Percentiles rank a stretch among this genome's conserved stretches.
These are phyloP conservation scores for Podaxis pistillaris DNA, from an alignment of 768 basidiomycete species.

Conservation along the genomic window DNA sequence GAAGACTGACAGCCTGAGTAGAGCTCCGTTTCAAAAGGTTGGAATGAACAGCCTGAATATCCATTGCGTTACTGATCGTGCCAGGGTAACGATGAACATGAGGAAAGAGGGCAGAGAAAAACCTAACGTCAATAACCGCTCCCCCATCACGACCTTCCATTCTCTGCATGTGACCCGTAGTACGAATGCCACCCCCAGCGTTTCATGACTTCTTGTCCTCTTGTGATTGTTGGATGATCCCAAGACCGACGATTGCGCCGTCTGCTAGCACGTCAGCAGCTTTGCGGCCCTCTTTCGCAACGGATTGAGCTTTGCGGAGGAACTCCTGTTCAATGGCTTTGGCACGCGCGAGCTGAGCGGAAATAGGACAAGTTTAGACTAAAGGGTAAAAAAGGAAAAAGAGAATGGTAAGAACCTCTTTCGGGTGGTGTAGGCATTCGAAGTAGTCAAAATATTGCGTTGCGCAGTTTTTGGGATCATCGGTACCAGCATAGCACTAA, in stretches of 20 bases:
- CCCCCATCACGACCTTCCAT: not conserved
- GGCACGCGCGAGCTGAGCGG: slow-evolving; percentile 47
- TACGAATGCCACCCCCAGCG: not conserved
- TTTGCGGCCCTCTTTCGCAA: slow-evolving; percentile 69
- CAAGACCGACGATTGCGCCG: slow-evolving; percentile 73
- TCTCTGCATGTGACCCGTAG: not conserved
- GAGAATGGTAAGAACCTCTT: slow-evolving; percentile 63
- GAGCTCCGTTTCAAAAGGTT: not conserved
- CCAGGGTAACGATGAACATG: not conserved
- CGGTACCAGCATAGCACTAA: slow-evolving; percentile 84
- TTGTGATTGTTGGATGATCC: slow-evolving; percentile 62
- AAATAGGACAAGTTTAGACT: not conserved
- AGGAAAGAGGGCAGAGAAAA: not conserved
- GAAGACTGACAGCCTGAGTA: not conserved
- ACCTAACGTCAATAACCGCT: not conserved
- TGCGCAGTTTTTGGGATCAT: slow-evolving; percentile 70
- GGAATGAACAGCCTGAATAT: not conserved
- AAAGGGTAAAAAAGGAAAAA: not conserved
- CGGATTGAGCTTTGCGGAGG: slow-evolving; percentile 60
- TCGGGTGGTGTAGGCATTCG: slow-evolving; percentile 85
- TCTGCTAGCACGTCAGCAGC: slow-evolving; percentile 69
- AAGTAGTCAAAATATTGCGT: slow-evolving; percentile 81
- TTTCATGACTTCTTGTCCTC: slow-evolving; percentile 17
- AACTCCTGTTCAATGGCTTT: slow-evolving; percentile 72
- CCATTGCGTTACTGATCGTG: not conserved